These are phyloP conservation scores for Suillus americanus DNA, from an alignment of 768 basidiomycete genomes.

Conservation along the genomic window DNA sequence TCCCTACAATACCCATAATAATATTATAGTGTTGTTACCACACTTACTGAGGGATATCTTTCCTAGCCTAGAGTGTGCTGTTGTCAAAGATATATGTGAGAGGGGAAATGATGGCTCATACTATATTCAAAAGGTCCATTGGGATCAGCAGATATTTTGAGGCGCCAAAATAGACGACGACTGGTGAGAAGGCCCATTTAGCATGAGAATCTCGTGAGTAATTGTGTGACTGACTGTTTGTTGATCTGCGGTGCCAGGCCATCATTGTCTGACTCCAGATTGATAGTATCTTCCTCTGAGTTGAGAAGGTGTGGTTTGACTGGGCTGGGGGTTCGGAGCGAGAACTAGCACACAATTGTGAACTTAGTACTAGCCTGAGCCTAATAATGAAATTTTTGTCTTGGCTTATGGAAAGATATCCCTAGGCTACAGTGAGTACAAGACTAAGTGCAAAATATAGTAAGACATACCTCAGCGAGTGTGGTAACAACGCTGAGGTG, in stretches of 20 bases:
- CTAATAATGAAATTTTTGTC: neutral
- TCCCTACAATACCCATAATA: no score
- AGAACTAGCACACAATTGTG: neutral
- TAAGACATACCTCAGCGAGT: no score
- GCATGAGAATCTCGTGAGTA: no score
- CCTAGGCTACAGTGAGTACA: no score
- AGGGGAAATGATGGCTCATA: neutral
- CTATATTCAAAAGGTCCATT: neutral
- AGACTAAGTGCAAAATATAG: no score
- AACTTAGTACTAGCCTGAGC: neutral
- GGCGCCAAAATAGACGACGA: neutral
- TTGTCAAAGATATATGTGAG: neutral
- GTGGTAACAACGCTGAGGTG: no score
- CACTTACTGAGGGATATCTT: no score
- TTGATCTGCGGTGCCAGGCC: neutral
- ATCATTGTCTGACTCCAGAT: neutral
- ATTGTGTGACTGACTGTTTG: neutral
- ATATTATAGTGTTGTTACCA: no score
- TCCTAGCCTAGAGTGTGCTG: no score
- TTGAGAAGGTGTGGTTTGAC: neutral
- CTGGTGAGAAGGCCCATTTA: neutral
- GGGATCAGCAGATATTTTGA: neutral
- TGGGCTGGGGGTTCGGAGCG: neutral
- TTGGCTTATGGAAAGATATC: no score
- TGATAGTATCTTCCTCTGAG: neutral